phyloP scores from a whole-genome alignment of 352 stramenopile species.

The Globisporangium heterothallicum region DNA sequence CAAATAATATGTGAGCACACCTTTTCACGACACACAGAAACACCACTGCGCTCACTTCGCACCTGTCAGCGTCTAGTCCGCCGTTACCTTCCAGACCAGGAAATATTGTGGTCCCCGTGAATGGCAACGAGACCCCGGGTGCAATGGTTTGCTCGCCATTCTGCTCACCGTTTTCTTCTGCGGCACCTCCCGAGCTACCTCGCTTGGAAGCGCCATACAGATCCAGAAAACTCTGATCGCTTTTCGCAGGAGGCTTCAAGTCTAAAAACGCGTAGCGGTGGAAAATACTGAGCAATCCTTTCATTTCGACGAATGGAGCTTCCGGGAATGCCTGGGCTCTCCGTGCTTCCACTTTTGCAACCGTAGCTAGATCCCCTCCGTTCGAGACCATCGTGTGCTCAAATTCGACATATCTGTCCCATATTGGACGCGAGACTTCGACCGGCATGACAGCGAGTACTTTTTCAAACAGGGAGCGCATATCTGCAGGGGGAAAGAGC shows the following conservation, averaged over 20 bases:
- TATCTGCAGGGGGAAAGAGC: conserved; percentile 40
- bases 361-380: conserved; percentile 74
- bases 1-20: neutral
- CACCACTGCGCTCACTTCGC: conserved; percentile 8
- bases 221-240: conserved; percentile 73
- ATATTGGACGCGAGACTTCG: conserved; percentile 77
- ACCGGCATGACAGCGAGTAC: conserved; percentile 81
- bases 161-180: conserved; percentile 12
- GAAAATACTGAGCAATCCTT: conserved; percentile 69
- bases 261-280: conserved; percentile 83
- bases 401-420: conserved; percentile 83
- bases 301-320: conserved; percentile 70
- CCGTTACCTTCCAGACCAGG: conserved; percentile 23
- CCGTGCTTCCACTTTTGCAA: conserved; percentile 78
- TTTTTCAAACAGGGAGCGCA: conserved; percentile 86
- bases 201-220: conserved; percentile 60
- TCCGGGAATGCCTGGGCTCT: conserved; percentile 76
- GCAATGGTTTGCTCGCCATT: conserved; percentile 17
- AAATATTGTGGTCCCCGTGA: conserved; percentile 14
- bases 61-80: conserved; percentile 42
- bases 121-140: conserved; percentile 3
- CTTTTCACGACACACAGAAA: neutral
- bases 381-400: conserved; percentile 85
- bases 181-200: conserved; percentile 11
- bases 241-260: conserved; percentile 44